Evolutionary conservation across 495 filamentous ascomycete genomes (phyloP), one percentile per base, ranked within the genome.

Genomic region (Aspergillus conjunctus): DNA sequence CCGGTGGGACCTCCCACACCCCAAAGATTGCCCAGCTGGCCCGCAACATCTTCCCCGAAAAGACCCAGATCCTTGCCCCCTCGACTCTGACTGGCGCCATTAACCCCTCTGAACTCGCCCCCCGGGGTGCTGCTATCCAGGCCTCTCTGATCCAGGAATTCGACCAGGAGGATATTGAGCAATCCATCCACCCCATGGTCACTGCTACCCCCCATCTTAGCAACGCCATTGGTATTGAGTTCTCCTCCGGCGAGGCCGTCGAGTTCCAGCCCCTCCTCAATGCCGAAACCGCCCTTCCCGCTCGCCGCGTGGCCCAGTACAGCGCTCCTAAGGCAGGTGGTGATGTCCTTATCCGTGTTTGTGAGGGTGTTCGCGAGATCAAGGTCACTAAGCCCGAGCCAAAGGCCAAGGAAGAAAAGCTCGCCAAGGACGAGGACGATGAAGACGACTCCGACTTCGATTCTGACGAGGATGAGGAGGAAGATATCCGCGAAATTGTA

Each of bases 181-280:
- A 97, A 77, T 95, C 91, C 11, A 95, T 91, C 43, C 94, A 98
- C 81, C 91, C 94, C 37, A 89, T 91, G 70, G 92, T 98, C 54
- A 98, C 94, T 15, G 92, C 91, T 17, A 92, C 93, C 32, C 90
- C 92, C 41, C 94, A 98, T 76, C 84, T 96, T 60, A 81, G 82
- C 62, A 89, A 91, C 66, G 90, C 93, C 22, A 91, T 98, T 59
- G 94, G 94, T 68, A 88, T 97, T 18, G 81, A 96, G 61, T 83
- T 90, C 61, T 78, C 86, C 45, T 81, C 87, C n/a, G 81, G 79
- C 44, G 83, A 87, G 37, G 41, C 79, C 77, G 59, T 87, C 59
- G 74, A 82, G 54, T 97, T 98, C 79, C 81, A 85, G 22, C 84
- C 90, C 21, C 82, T 98, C 54, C 81, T 98, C 34, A 81, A 84